Percentiles rank a stretch among this genome's conserved stretches.
Evolutionary conservation across 1,284 basidiomycete species (phyloP).

Genomic region (Cryptococcus jaspeensis): DNA sequence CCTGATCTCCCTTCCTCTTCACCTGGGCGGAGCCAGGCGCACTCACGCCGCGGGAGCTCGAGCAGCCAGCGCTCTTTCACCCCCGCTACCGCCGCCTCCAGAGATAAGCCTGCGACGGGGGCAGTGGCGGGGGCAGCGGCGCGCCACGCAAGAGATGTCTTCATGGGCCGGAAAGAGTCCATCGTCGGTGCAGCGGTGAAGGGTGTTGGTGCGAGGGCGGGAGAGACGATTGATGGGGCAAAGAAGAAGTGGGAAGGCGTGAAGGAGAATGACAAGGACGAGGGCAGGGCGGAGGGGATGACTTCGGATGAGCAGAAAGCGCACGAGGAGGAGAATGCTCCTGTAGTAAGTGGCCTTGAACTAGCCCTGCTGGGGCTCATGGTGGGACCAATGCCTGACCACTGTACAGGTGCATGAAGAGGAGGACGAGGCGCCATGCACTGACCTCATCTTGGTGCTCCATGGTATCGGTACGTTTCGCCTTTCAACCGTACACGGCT

Average conservation of each 20-base stretch:
- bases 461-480: slow-evolving; percentile 54
- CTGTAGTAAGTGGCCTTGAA: slow-evolving; percentile 32
- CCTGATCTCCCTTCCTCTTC: slow-evolving; percentile 11
- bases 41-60: slow-evolving; percentile 26
- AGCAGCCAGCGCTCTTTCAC: no score
- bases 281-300: neutral
- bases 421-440: slow-evolving; percentile 50
- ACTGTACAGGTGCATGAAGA: slow-evolving; percentile 37
- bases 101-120: no score
- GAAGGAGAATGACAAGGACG: slow-evolving; percentile 13
- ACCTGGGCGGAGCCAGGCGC: slow-evolving; percentile 7
- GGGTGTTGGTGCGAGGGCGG: slow-evolving; percentile 10
- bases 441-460: slow-evolving; percentile 55
- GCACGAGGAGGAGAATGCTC: slow-evolving; percentile 46
- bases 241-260: slow-evolving; percentile 19
- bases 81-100: no score
- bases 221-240: slow-evolving; percentile 14
- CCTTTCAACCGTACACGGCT: neutral
- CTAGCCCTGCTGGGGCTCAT: no score
- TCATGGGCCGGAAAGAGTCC: slow-evolving; percentile 11
- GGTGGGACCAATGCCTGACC: no score
- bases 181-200: slow-evolving; percentile 18
- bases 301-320: slow-evolving; percentile 24
- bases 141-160: no score
- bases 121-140: no score